These are phyloP conservation scores for Podaxis rugospora DNA, from an alignment of 768 basidiomycete genomes.

Conservation along the genomic window DNA sequence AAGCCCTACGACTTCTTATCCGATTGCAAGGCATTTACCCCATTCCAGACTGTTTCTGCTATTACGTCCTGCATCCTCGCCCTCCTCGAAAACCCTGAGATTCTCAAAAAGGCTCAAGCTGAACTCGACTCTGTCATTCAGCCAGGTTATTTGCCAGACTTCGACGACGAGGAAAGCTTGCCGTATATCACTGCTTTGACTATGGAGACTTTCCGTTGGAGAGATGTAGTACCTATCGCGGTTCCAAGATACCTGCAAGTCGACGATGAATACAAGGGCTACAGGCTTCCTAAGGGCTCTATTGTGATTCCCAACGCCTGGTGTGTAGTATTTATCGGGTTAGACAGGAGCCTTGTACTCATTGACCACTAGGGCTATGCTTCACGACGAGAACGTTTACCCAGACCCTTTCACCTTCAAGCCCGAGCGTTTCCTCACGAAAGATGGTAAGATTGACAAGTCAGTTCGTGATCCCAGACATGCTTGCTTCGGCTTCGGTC, in stretches of 20 bases:
- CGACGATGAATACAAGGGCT: slow-evolving; percentile 28
- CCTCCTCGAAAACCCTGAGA: slow-evolving; percentile 15
- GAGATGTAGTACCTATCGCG: slow-evolving; percentile 20
- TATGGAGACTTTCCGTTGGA: slow-evolving; percentile 26
- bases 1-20: neutral
- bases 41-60: slow-evolving; percentile 5
- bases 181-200: slow-evolving; percentile 28
- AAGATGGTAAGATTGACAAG: slow-evolving; percentile 21
- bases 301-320: slow-evolving; percentile 29
- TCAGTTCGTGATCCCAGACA: slow-evolving; percentile 23
- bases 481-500: slow-evolving; percentile 28
- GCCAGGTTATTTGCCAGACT: slow-evolving; percentile 26
- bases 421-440: slow-evolving; percentile 34
- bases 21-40: neutral
- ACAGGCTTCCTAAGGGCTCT: slow-evolving; percentile 27
- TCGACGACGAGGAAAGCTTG: slow-evolving; percentile 21
- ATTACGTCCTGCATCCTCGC: slow-evolving; percentile 12
- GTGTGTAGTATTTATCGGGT: slow-evolving; percentile 12
- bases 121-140: slow-evolving; percentile 31
- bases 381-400: slow-evolving; percentile 32
- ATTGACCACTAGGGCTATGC: slow-evolving; percentile 30
- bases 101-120: slow-evolving; percentile 26
- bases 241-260: slow-evolving; percentile 17
- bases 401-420: slow-evolving; percentile 36
- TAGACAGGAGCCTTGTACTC: neutral